A percentile compares a stretch with the other conserved stretches of the same genome.
Evolutionary conservation across 257 asterid genomes (phyloP).

Genomic region (Eucommia ulmoides): DNA sequence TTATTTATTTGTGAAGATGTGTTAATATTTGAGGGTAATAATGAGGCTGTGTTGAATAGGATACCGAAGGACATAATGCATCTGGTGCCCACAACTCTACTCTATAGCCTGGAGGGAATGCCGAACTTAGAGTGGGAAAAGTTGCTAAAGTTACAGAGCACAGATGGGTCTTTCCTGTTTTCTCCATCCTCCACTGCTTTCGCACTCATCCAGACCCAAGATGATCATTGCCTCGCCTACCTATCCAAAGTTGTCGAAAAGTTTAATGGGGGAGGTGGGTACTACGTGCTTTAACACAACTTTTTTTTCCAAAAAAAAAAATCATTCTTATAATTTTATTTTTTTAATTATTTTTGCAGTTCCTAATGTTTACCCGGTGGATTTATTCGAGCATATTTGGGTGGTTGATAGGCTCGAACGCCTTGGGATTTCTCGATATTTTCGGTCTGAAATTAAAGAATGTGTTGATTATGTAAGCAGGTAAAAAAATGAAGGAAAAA

Average conservation of each 20-base stretch:
- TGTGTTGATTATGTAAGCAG: slow-evolving; percentile 52
- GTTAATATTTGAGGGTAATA: no score
- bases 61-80: slow-evolving; percentile 33
- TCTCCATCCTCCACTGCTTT: slow-evolving; percentile 49
- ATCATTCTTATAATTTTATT: background rate
- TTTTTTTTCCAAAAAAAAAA: background rate
- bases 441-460: slow-evolving; percentile 40
- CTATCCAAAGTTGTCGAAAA: slow-evolving; percentile 13
- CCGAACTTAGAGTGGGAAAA: slow-evolving; percentile 35
- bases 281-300: no score
- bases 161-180: slow-evolving; percentile 38
- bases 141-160: slow-evolving; percentile 28
- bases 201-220: slow-evolving; percentile 38
- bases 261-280: slow-evolving; percentile 40
- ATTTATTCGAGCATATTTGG: slow-evolving; percentile 86
- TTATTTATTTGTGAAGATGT: no score
- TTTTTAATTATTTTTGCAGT: slow-evolving; percentile 15
- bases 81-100: slow-evolving; percentile 26
- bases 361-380: slow-evolving; percentile 92
- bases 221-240: slow-evolving; percentile 24
- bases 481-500: no score
- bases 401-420: slow-evolving; percentile 63
- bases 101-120: slow-evolving; percentile 37
- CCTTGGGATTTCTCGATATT: slow-evolving; percentile 67
- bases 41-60: slow-evolving; percentile 7